Percentiles rank a stretch among this genome's conserved stretches.
These are phyloP conservation scores for Blastomyces emzantsi DNA, from an alignment of 2,329 filamentous ascomycete species.

Conservation along the genomic window DNA sequence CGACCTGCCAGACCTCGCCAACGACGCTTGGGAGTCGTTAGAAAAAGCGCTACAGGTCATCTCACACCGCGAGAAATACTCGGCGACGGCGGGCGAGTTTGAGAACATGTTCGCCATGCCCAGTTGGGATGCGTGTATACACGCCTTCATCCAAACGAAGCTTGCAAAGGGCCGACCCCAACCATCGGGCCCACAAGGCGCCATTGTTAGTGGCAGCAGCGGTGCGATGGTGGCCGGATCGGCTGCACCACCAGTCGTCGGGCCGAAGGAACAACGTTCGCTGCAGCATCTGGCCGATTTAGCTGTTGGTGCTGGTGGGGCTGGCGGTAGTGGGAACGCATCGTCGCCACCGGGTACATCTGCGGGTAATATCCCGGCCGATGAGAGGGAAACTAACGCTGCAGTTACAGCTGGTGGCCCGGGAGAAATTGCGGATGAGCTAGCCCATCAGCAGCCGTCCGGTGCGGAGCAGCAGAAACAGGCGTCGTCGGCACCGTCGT, in stretches of 20 bases:
- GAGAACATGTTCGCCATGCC: constrained; percentile 32
- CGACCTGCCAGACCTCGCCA: constrained; percentile 31
- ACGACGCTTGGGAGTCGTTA: constrained; percentile 37
- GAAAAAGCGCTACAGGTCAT: constrained; percentile 44
- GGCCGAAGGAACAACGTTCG: constrained; percentile 37
- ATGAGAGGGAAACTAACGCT: constrained; percentile 12
- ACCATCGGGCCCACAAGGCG: constrained; percentile 26
- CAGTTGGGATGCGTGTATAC: constrained; percentile 35
- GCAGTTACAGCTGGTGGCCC: not conserved
- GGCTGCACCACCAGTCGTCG: constrained; percentile 28
- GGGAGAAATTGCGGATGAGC: constrained; percentile 6
- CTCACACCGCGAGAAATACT: constrained; percentile 34
- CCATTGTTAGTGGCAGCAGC: constrained; percentile 4
- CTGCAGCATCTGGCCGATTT: constrained; percentile 38
- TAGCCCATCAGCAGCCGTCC: not conserved
- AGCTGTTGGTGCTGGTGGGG: constrained; percentile 36
- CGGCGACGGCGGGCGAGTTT: constrained; percentile 27
- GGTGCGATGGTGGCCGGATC: constrained; percentile 11
- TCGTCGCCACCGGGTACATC: constrained; percentile 11
- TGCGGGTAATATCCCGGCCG: constrained; percentile 9
- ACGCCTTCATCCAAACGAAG: constrained; percentile 32
- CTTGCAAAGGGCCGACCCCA: constrained; percentile 24
- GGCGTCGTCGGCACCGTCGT: not conserved
- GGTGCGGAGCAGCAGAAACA: constrained; percentile 7
- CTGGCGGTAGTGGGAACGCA: constrained; percentile 24